phyloP scores from a whole-genome alignment of 2,329 filamentous ascomycete species.

The Colletotrichum karsti region DNA sequence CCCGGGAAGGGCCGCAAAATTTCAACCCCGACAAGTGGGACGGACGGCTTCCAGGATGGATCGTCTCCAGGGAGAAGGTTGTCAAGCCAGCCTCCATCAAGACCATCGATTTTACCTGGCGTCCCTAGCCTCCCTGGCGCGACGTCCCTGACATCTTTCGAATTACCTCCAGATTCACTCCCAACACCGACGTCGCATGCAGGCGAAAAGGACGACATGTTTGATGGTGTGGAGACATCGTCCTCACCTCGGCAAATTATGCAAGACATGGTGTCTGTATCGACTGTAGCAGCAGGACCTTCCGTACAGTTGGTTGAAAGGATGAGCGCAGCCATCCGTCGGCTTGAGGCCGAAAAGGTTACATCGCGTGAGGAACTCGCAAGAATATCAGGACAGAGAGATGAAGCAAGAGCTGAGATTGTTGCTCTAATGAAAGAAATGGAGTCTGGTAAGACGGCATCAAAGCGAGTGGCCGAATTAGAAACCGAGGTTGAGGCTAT shows the following conservation, averaged over 20 bases:
- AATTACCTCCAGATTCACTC: constrained; percentile 46
- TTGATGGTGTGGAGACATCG: constrained; percentile 62
- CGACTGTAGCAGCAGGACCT: constrained; percentile 88
- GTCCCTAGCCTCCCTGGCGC: constrained; percentile 44
- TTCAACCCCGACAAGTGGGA: constrained; percentile 61
- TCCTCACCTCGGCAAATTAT: constrained; percentile 74
- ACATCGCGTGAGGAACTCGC: constrained; percentile 86
- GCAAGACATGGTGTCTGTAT: constrained; percentile 88
- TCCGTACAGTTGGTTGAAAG: constrained; percentile 95
- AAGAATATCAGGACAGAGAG: constrained; percentile 83
- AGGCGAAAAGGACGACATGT: constrained; percentile 56
- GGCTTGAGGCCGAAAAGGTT: constrained; percentile 91
- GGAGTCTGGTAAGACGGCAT: constrained; percentile 72
- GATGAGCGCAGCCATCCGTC: constrained; percentile 92
- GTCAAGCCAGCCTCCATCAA: constrained; percentile 55
- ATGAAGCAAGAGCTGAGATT: constrained; percentile 93
- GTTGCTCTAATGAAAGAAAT: constrained; percentile 88
- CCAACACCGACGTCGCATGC: constrained; percentile 51
- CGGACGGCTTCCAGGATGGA: constrained; percentile 48
- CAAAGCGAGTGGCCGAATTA: constrained; percentile 68
- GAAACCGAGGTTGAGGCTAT: constrained; percentile 75
- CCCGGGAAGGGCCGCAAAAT: constrained; percentile 49
- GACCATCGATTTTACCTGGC: constrained; percentile 49
- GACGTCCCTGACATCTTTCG: constrained; percentile 58
- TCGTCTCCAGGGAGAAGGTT: constrained; percentile 54